Evolutionary conservation across 164 flowering plant species (phyloP), one percentile per base, ranked within the genome.

Genomic region (Chloranthus sessilifolius): DNA sequence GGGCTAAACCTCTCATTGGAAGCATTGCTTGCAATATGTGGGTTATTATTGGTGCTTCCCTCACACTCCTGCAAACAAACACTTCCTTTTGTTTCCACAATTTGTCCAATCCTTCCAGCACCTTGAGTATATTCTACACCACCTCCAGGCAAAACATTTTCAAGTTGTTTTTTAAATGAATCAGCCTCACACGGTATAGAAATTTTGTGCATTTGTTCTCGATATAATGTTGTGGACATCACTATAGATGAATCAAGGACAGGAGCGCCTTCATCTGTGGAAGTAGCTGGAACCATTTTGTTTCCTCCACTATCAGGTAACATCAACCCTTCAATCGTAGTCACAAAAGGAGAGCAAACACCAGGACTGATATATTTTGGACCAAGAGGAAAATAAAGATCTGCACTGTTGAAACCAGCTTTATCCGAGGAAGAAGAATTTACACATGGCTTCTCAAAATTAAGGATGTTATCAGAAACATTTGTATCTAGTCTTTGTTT

Each of bases 1-100:
- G 73, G 68, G 56, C 68, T 68, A 41, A 69, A 63, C 42, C 54
- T 70, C 56, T 76, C 75, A 59, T 52, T 52, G 5, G 54, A 67
- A 49, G 46, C 50, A 63, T 40, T 64, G 55, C 50, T 49, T 45
- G 48, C 30, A 51, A 35, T 16, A 60, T 34, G 38, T 43, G 50
- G 47, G 26, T 43, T 55, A 42, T 34, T 52, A 29, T 41, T 31
- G n/a, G 17, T 47, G 26, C 21, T 41, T 24, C 50, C 55, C 36
- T 43, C 39, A 52, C 47, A n/a, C 17, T 46, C 43, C 40, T 43
- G 51, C 2, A 30, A n/a, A 33, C 21, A 47, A 62, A 64, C 31
- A 41, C 48, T 40, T 34, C 49, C 34, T 61, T 38, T n/a, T 31
- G 51, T 22, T 45, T 61, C 66, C 38, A 17, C 24, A 48, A 46